Percentiles rank a stretch among this genome's conserved stretches.
Evolutionary conservation across 2,329 filamentous ascomycete genomes (phyloP).

Genomic region (Diaporthe sp.): DNA sequence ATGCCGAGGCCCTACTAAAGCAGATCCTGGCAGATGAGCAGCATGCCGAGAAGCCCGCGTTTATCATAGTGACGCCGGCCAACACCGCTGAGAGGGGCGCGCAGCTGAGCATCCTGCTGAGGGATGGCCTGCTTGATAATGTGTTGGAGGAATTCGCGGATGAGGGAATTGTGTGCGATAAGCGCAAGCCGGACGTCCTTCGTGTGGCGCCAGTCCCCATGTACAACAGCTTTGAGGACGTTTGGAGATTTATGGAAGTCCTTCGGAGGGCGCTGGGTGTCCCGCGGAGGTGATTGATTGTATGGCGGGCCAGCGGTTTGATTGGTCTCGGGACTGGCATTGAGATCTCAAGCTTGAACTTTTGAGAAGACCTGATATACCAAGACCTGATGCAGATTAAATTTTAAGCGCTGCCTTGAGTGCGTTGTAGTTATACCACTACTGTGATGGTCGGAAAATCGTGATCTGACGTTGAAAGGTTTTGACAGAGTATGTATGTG

Average conservation of each 20-base stretch:
- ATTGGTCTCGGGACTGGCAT: background rate
- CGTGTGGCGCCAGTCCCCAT: constrained; percentile 85
- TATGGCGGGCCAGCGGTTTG: too few relatives aligned
- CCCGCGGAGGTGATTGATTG: background rate
- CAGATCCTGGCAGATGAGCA: constrained; percentile 48
- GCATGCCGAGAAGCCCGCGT: constrained; percentile 52
- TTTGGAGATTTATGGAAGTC: constrained; percentile 61
- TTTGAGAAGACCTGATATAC: background rate
- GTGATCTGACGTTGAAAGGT: background rate
- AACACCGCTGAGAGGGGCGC: constrained; percentile 77
- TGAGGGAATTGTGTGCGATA: constrained; percentile 80
- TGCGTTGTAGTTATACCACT: background rate
- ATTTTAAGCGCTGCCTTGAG: background rate
- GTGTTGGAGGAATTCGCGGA: constrained; percentile 73
- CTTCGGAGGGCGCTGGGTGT: constrained; percentile 44
- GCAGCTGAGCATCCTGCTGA: constrained; percentile 80
- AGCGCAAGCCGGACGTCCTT: constrained; percentile 87
- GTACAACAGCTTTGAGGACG: constrained; percentile 84
- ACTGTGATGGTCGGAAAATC: background rate
- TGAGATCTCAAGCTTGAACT: background rate
- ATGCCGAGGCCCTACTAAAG: constrained; percentile 76
- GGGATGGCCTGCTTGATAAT: constrained; percentile 75
- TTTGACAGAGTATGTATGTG: too few relatives aligned
- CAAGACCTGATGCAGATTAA: background rate
- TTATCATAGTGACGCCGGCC: constrained; percentile 75